Conservation (phyloP, 2,329 filamentous ascomycete genomes). For the Thelonectria discophora region DNA sequence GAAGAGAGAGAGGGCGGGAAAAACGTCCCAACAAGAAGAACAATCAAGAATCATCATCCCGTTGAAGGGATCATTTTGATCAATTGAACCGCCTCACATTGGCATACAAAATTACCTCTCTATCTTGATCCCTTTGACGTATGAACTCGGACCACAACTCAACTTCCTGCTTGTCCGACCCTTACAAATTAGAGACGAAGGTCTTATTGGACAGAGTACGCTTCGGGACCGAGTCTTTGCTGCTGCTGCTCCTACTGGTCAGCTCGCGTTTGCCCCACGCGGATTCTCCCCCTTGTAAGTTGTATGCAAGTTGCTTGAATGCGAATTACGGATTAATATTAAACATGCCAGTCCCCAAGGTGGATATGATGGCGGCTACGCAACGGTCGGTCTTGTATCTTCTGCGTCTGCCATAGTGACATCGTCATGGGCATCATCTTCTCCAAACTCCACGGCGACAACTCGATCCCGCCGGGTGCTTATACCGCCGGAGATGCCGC, state of each 20-base stretch:
- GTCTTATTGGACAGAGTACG: too few species aligned
- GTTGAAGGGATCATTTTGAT: too few species aligned
- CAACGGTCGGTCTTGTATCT: not conserved
- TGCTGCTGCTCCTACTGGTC: not conserved
- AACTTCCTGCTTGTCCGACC: too few species aligned
- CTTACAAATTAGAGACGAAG: too few species aligned
- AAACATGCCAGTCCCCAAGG: not conserved
- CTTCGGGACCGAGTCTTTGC: too few species aligned
- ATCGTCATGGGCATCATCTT: slow-evolving; percentile 31
- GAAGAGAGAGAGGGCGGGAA: too few species aligned
- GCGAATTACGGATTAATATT: not conserved
- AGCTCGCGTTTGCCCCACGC: slow-evolving; percentile 16
- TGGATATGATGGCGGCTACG: not conserved
- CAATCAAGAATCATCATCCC: too few species aligned
- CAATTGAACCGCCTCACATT: too few species aligned
- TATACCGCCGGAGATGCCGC: slow-evolving; percentile 15
- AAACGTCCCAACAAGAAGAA: too few species aligned
- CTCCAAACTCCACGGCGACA: slow-evolving; percentile 21
- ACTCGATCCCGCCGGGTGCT: slow-evolving; percentile 15
- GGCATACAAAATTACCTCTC: too few species aligned
- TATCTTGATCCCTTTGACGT: too few species aligned
- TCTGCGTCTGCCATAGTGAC: not conserved
- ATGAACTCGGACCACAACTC: too few species aligned
- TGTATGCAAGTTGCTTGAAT: not conserved
- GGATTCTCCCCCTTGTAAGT: slow-evolving; percentile 5